Base-by-base conservation (phyloP, 805 yeast species). In the Ogataea zsoltii region DNA sequence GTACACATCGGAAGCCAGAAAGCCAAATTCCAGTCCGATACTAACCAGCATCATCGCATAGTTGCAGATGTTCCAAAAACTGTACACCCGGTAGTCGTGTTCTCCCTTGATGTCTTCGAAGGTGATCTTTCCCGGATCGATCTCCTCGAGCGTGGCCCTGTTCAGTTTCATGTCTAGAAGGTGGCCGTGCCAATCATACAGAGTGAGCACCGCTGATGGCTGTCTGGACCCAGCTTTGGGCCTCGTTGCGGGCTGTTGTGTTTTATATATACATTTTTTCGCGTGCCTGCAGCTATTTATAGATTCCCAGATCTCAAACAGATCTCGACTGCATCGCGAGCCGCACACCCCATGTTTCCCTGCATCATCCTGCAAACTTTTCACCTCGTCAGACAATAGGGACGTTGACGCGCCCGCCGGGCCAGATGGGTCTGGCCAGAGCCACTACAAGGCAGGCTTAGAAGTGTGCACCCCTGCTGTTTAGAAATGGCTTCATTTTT, bases 1-100 rank as follows among this genome's bases (percentile, higher is more conserved):
- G 68, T 87, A 89, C 18, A 88, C 72, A 68, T 89, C 97, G 1
- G 86, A 76, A 1, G 72, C 85, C 39, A 80, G 60, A 42, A 83
- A 68, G 1, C 81, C 72, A 13, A 79, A 60, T 36, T 81, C 72
- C 42, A 87, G 62, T n/a, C 76, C 52, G 19, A 78, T 55, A 65
- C 65, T 53, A 9, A 58, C 23, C 32, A 79, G 67, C 60, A 71
- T 61, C 40, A 65, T 52, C 7, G 67, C 32, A 53, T 76, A 81
- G 47, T 71, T 70, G 34, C 69, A 48, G 1, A 82, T 48, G 0
- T 83, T 77, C 36, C 72, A 51, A 43, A 68, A 57, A 12, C 63
- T 65, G 44, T 68, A 68, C 55, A 77, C 79, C 28, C 49, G 48
- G 47, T 56, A 64, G 15, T 47, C 48, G 33, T 62, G 65, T 30